Evolutionary conservation across 2,329 filamentous ascomycete genomes (phyloP).

Genomic region (Diaporthe australafricana): DNA sequence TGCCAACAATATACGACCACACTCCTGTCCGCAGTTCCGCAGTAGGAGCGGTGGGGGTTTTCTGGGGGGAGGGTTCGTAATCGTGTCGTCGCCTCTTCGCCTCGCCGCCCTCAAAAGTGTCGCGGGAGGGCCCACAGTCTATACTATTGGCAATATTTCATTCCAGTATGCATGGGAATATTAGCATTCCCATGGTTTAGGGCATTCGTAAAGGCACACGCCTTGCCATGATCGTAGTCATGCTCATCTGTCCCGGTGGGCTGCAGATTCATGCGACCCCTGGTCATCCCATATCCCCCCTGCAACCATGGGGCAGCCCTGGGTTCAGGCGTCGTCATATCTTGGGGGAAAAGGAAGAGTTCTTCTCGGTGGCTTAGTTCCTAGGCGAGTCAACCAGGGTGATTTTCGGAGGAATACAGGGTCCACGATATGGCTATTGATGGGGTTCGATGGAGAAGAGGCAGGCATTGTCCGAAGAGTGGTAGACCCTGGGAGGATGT

Average conservation of each 20-base stretch:
- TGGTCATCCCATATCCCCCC: constrained; percentile 28
- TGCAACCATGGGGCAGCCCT: not conserved
- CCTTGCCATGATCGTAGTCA: constrained; percentile 21
- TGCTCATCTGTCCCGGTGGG: constrained; percentile 36
- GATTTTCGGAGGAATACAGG: constrained; percentile 17
- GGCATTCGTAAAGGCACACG: constrained; percentile 12
- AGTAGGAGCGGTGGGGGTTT: not conserved
- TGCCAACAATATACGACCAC: not conserved
- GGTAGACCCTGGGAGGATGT: constrained; percentile 13
- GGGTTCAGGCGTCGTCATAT: constrained; percentile 24
- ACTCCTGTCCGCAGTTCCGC: not conserved
- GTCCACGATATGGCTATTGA: constrained; percentile 5
- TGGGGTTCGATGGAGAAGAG: constrained; percentile 5
- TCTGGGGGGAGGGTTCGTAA: constrained; percentile 9
- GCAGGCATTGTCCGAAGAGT: constrained; percentile 17
- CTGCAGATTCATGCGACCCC: constrained; percentile 38
- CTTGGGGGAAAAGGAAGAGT: not conserved
- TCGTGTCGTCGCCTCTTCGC: not conserved
- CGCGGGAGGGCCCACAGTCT: not conserved
- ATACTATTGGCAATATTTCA: constrained; percentile 37
- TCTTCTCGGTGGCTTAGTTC: constrained; percentile 16
- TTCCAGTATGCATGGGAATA: constrained; percentile 15
- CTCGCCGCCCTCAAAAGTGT: constrained; percentile 5
- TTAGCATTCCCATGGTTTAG: constrained; percentile 8
- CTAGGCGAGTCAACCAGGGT: constrained; percentile 6